A percentile compares a stretch with the other conserved stretches of the same genome.
Evolutionary conservation across 2,329 filamentous ascomycete genomes (phyloP).

Genomic region (Xylariaceae sp.): DNA sequence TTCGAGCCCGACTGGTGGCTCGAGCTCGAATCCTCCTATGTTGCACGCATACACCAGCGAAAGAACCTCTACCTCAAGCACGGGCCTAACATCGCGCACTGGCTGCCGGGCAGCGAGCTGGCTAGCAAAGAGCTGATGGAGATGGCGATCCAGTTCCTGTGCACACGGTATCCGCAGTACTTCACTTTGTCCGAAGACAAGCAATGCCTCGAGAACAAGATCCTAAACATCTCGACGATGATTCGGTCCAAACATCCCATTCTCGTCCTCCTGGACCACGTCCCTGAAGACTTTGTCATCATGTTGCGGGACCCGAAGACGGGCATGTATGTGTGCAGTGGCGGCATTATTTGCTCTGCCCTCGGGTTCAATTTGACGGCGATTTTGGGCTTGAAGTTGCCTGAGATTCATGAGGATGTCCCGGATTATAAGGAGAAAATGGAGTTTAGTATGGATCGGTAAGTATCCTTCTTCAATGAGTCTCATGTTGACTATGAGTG

Average conservation of each 20-base stretch:
- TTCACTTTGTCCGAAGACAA: constrained; percentile 56
- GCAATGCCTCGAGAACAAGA: constrained; percentile 59
- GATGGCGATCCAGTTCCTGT: constrained; percentile 76
- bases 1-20: constrained; percentile 82
- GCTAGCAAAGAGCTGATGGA: constrained; percentile 86
- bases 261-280: constrained; percentile 65
- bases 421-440: constrained; percentile 86
- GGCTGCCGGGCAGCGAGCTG: constrained; percentile 68
- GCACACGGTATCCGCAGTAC: constrained; percentile 67
- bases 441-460: constrained; percentile 78
- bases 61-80: constrained; percentile 59
- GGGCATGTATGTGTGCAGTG: constrained; percentile 69
- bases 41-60: constrained; percentile 61
- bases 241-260: constrained; percentile 61
- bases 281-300: constrained; percentile 80
- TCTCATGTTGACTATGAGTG: not conserved
- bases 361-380: constrained; percentile 72
- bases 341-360: constrained; percentile 71
- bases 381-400: constrained; percentile 67
- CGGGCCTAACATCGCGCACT: constrained; percentile 58
- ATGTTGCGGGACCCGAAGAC: constrained; percentile 65
- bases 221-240: constrained; percentile 58
- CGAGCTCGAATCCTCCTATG: constrained; percentile 75
- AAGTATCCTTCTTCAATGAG: no score
- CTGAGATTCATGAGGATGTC: constrained; percentile 67